phyloP scores from a whole-genome alignment of 306 rosid species.

The Dalbergia oliveri region DNA sequence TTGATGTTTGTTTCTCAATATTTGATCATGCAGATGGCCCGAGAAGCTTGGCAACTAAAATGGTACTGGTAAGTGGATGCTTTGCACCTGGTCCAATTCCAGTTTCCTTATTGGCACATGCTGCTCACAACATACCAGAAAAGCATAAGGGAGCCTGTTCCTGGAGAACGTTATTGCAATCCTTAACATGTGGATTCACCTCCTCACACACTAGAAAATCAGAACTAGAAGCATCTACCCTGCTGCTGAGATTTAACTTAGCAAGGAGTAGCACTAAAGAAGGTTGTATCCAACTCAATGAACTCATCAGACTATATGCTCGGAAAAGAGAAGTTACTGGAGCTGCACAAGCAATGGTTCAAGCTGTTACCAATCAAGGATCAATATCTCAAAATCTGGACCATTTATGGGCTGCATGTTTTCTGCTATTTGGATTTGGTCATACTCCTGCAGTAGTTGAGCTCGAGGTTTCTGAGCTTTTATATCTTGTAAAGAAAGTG shows the following conservation, averaged over 20 bases:
- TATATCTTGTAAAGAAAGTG: conserved; percentile 71
- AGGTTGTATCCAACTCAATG: conserved; percentile 71
- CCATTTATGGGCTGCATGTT: conserved; percentile 89
- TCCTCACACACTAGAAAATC: conserved; percentile 72
- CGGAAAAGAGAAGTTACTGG: conserved; percentile 69
- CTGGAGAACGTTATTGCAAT: conserved; percentile 63
- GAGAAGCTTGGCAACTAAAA: conserved; percentile 82
- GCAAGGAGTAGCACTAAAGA: conserved; percentile 76
- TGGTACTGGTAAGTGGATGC: conserved; percentile 91
- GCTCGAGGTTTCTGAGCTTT: conserved; percentile 71
- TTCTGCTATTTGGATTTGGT: conserved; percentile 79
- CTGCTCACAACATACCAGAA: conserved; percentile 79
- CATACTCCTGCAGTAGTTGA: conserved; percentile 74
- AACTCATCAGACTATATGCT: conserved; percentile 70
- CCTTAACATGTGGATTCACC: conserved; percentile 70
- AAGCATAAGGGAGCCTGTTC: conserved; percentile 57
- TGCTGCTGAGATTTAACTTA: conserved; percentile 77
- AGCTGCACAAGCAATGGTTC: conserved; percentile 80
- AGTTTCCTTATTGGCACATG: conserved; percentile 65
- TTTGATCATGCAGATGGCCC: conserved; percentile 93
- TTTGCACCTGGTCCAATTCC: conserved; percentile 85
- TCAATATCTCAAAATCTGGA: conserved; percentile 68
- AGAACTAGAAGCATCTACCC: conserved; percentile 86
- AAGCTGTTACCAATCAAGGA: conserved; percentile 72
- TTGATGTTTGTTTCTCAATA: conserved; percentile 90